Percentiles rank a stretch among this genome's conserved stretches.
Evolutionary conservation across 2,329 filamentous ascomycete species (phyloP).

Genomic region (Rasamsonia emersonii): DNA sequence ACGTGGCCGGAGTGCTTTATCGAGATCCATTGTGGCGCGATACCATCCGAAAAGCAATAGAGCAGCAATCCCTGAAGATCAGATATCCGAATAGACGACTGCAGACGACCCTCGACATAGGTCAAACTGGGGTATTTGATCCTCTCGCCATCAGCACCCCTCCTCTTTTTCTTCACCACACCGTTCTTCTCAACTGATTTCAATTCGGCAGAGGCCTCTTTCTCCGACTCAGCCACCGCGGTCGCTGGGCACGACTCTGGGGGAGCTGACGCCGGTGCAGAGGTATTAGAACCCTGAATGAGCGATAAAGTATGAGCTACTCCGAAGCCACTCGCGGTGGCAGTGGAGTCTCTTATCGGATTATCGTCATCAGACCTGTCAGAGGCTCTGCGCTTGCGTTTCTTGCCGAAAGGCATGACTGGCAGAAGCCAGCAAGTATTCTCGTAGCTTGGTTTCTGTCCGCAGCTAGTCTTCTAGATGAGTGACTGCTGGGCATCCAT

Average conservation of each 20-base stretch:
- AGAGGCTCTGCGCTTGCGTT: slow-evolving; percentile 24
- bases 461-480: too few relatives aligned
- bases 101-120: slow-evolving; percentile 46
- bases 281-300: slow-evolving; percentile 17
- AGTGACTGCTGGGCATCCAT: too few relatives aligned
- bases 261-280: too few relatives aligned
- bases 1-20: slow-evolving; percentile 49
- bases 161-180: slow-evolving; percentile 18
- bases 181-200: background rate
- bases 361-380: slow-evolving; percentile 17
- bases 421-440: too few relatives aligned
- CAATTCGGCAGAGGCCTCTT: background rate
- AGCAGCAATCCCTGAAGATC: slow-evolving; percentile 52
- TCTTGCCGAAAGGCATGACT: slow-evolving; percentile 13
- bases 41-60: slow-evolving; percentile 54
- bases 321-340: slow-evolving; percentile 16
- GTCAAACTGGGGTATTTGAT: slow-evolving; percentile 46
- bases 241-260: too few relatives aligned
- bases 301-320: slow-evolving; percentile 24
- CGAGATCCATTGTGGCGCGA: slow-evolving; percentile 56
- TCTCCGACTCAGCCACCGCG: slow-evolving; percentile 4
- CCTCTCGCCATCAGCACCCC: slow-evolving; percentile 32
- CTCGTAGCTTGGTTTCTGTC: too few relatives aligned
- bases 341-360: slow-evolving; percentile 10
- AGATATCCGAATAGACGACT: slow-evolving; percentile 47